A percentile compares a stretch with the other conserved stretches of the same genome.
Conservation (phyloP, 768 basidiomycete genomes). For the Mycena sanguinolenta region DNA sequence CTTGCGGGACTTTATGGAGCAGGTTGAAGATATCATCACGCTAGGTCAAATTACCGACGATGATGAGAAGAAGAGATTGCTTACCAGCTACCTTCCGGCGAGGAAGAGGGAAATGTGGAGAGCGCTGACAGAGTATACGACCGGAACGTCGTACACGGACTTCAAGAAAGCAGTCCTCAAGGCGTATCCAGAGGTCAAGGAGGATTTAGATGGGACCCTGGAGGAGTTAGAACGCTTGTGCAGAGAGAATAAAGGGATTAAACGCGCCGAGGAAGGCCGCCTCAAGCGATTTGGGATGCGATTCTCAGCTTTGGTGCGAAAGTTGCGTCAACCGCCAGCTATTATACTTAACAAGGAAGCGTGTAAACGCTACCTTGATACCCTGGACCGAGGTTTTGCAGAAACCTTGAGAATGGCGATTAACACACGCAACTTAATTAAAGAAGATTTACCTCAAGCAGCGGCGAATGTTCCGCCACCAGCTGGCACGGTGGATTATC, state of each 20-base stretch:
- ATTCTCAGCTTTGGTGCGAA: constrained; percentile 11
- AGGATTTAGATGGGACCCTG: constrained; percentile 13
- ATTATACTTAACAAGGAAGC: constrained; percentile 28
- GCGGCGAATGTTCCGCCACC: neutral
- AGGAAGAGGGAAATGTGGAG: constrained; percentile 18
- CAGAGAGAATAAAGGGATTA: neutral
- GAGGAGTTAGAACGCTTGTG: constrained; percentile 15
- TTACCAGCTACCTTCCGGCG: constrained; percentile 18
- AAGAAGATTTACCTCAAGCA: constrained; percentile 3
- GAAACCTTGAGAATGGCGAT: constrained; percentile 18
- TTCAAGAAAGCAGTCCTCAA: constrained; percentile 20
- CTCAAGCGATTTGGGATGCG: constrained; percentile 19
- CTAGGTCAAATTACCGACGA: constrained; percentile 15
- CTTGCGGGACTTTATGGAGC: constrained; percentile 25
- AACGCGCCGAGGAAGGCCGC: constrained; percentile 7
- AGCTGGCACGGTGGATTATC: neutral
- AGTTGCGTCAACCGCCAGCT: constrained; percentile 3
- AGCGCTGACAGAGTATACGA: constrained; percentile 4
- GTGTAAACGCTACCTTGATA: constrained; percentile 6
- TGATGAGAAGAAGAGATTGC: constrained; percentile 21
- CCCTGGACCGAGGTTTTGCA: constrained; percentile 25
- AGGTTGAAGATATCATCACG: constrained; percentile 27
- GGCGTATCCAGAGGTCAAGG: constrained; percentile 19
- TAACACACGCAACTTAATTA: constrained; percentile 10
- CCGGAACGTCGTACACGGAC: neutral